Conservation (phyloP, 192 early-diverging fungal genomes). For the Coemansia sp. region DNA sequence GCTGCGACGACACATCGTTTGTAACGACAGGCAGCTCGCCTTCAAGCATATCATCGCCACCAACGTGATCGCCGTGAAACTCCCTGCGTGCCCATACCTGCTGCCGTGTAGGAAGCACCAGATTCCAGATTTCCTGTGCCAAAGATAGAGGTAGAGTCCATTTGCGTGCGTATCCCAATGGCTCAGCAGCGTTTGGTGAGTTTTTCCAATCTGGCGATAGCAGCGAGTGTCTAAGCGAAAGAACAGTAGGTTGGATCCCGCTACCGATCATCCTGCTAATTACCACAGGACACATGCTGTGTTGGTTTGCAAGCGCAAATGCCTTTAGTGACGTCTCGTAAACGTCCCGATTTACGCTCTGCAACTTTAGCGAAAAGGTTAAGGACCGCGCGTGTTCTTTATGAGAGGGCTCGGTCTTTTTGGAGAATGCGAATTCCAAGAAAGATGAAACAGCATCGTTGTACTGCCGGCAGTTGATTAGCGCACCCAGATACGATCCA, state of each 20-base stretch:
- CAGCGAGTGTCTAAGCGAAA: constrained; percentile 34
- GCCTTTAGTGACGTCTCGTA: constrained; percentile 38
- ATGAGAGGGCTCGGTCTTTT: constrained; percentile 1
- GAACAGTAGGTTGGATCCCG: constrained; percentile 29
- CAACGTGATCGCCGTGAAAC: not conserved
- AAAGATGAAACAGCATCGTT: constrained; percentile 32
- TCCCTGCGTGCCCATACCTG: constrained; percentile 15
- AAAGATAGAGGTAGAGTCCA: constrained; percentile 38
- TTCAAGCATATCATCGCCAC: not conserved
- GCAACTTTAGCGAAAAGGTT: constrained; percentile 6
- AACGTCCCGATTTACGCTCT: constrained; percentile 17
- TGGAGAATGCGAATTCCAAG: constrained; percentile 11
- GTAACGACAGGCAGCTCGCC: constrained; percentile 38
- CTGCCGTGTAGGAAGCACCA: constrained; percentile 24
- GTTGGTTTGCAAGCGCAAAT: constrained; percentile 33
- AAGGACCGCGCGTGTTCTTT: constrained; percentile 15
- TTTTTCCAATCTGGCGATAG: constrained; percentile 28
- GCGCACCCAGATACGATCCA: constrained; percentile 41
- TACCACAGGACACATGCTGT: constrained; percentile 27
- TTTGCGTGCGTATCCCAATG: constrained; percentile 12
- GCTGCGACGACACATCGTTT: constrained; percentile 45
- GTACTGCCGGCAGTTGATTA: constrained; percentile 29
- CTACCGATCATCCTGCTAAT: constrained; percentile 26
- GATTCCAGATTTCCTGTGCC: constrained; percentile 32
- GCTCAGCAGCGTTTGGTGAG: not conserved